phyloP scores from a whole-genome alignment of 305 asterid species.

The Rubia tinctorum region DNA sequence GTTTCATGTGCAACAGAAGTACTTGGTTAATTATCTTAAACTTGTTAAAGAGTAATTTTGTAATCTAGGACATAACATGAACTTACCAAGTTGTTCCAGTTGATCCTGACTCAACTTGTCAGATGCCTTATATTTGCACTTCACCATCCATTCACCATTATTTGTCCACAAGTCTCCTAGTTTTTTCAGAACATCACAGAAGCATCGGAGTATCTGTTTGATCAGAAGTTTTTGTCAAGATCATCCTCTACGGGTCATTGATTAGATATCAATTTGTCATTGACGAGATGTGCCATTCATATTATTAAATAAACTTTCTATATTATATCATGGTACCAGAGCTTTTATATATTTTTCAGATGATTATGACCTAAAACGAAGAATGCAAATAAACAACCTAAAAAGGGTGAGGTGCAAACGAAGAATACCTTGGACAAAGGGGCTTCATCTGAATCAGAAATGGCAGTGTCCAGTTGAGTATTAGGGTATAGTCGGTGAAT shows the following conservation, averaged over 20 bases:
- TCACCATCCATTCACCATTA: constrained; percentile 64
- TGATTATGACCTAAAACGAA: not conserved
- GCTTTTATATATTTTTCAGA: too few species aligned
- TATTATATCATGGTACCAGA: too few species aligned
- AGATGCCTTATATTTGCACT: constrained; percentile 42
- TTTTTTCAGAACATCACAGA: constrained; percentile 60
- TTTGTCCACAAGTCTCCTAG: constrained; percentile 76
- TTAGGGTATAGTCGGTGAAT: constrained; percentile 47
- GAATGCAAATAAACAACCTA: not conserved
- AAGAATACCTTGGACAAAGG: constrained; percentile 53
- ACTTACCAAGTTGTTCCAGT: constrained; percentile 44
- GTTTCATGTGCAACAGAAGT: constrained; percentile 1
- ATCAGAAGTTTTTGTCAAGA: not conserved
- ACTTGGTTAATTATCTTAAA: not conserved
- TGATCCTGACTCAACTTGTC: constrained; percentile 34
- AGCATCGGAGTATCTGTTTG: constrained; percentile 51
- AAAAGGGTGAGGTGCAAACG: not conserved
- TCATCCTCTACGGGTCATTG: not conserved
- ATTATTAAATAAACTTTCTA: too few species aligned
- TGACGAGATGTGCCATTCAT: too few species aligned
- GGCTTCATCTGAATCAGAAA: constrained; percentile 46
- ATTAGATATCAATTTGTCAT: too few species aligned
- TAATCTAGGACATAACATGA: constrained; percentile 23
- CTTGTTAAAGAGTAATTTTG: constrained; percentile 1
- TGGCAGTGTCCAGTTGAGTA: constrained; percentile 25